Base-by-base conservation (phyloP, 225 moss, liverwort and hornwort genomes). In the Asterella californica region DNA sequence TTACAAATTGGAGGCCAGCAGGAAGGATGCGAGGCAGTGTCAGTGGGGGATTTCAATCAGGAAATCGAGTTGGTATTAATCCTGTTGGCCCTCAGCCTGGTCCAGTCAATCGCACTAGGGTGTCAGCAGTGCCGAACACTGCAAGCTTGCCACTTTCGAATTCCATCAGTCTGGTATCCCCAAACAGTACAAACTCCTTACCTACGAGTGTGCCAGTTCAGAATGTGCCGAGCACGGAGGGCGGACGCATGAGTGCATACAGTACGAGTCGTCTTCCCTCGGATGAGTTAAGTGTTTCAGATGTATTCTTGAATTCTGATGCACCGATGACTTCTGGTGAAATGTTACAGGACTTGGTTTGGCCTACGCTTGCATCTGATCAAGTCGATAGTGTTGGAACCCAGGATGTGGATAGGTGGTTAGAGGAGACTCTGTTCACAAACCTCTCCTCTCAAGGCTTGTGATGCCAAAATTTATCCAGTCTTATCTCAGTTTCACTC, bases 1-100 rank as follows among this genome's bases (percentile, higher is more conserved):
- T 34, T n/a, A 33, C 52, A 11, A 86, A 81, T 65, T 86, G 83
- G 86, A 83, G 86, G 63, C 49, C 81, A 66, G 70, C 86, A 49
- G 86, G 78, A 72, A 79, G 86, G 32, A 86, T 86, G 86, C 75
- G 86, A 69, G 86, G 86, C 33, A 81, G 80, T 37, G 45, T 86
- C n/a, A 81, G 53, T 42, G 72, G 78, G 25, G 53, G 63, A 64
- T 57, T 68, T 34, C 52, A 60, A 53, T 14, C 59, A 75, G 79
- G 74, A 25, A 24, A 37, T 15, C 48, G 83, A 70, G 45, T 47
- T 78, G 74, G 66, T 18, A 72, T 24, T 55, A 15, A n/a, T 24
- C 22, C 85, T 15, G 34, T 27, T 70, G 30, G 33, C 46, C 22
- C 69, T 70, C 83, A 81, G 38, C 52, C 68, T 62, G 83, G 75